Percentiles rank a stretch among this genome's conserved stretches.
These are phyloP conservation scores for Martensiomyces pterosporus DNA, from an alignment of 192 early-diverging fungal genomes.

Conservation along the genomic window DNA sequence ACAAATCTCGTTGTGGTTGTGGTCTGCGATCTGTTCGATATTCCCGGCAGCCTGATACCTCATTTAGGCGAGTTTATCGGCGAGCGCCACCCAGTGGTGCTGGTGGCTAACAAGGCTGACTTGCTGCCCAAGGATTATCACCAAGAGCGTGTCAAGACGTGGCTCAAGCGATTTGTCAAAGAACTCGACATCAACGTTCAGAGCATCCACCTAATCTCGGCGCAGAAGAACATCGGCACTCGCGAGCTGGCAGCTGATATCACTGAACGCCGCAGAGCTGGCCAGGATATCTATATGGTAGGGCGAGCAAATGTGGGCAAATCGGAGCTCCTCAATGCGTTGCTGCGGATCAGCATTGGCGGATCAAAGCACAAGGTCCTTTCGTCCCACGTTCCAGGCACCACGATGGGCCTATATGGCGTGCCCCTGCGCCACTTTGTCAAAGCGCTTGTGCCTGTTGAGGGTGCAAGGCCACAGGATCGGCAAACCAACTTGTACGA, in stretches of 20 bases:
- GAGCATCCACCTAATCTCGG: constrained; percentile 55
- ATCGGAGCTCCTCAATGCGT: constrained; percentile 64
- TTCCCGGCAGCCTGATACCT: constrained; percentile 58
- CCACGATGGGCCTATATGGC: constrained; percentile 62
- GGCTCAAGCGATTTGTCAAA: constrained; percentile 50
- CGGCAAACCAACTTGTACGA: constrained; percentile 49
- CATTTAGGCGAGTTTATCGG: constrained; percentile 54
- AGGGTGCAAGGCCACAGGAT: constrained; percentile 30
- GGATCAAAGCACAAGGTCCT: constrained; percentile 53
- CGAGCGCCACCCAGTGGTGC: constrained; percentile 49
- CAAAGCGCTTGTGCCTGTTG: constrained; percentile 35
- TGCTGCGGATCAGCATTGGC: constrained; percentile 54
- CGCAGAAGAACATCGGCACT: constrained; percentile 56
- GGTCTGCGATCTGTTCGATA: constrained; percentile 65
- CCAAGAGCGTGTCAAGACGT: constrained; percentile 51
- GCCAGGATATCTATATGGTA: constrained; percentile 64
- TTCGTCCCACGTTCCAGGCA: constrained; percentile 64
- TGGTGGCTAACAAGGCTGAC: constrained; percentile 72
- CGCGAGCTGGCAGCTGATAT: constrained; percentile 51
- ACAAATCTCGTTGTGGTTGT: constrained; percentile 52
- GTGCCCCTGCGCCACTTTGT: constrained; percentile 57
- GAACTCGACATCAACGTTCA: constrained; percentile 38
- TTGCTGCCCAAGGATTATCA: constrained; percentile 58
- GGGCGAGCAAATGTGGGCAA: constrained; percentile 77
- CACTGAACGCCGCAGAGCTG: constrained; percentile 23